phyloP scores from a whole-genome alignment of 139 green algal genomes.

The Picochlorum sp. region DNA sequence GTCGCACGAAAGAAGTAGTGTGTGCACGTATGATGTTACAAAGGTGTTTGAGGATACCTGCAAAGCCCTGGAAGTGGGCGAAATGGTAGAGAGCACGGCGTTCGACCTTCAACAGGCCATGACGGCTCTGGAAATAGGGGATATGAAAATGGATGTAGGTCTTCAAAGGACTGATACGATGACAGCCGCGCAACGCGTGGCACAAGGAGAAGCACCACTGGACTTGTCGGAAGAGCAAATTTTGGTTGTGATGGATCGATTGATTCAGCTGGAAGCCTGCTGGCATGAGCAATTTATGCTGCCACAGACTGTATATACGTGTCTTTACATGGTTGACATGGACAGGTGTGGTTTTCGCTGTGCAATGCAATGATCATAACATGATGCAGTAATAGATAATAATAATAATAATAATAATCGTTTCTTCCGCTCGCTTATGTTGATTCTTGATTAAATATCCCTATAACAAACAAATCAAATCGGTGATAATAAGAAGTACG shows the following conservation, averaged over 20 bases:
- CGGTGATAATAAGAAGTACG: too few species aligned
- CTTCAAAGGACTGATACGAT: slow-evolving; percentile 2
- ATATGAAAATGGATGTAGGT: slow-evolving; percentile 84
- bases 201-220: slow-evolving; percentile 26
- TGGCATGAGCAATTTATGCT: slow-evolving; percentile 62
- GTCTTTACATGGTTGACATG: slow-evolving; percentile 69
- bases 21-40: background rate
- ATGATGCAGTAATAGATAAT: too few species aligned
- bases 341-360: slow-evolving; percentile 27
- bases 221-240: slow-evolving; percentile 14
- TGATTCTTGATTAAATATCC: too few species aligned
- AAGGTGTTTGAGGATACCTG: slow-evolving; percentile 7
- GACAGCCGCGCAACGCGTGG: slow-evolving; percentile 35
- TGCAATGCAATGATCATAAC: too few species aligned
- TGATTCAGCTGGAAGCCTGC: slow-evolving; percentile 49
- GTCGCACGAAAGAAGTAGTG: background rate
- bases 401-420: too few species aligned
- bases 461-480: too few species aligned
- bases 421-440: too few species aligned
- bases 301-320: slow-evolving; percentile 72
- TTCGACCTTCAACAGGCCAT: slow-evolving; percentile 89
- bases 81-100: slow-evolving; percentile 59
- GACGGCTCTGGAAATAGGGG: slow-evolving; percentile 78
- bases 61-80: slow-evolving; percentile 33
- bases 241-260: slow-evolving; percentile 36